These are phyloP conservation scores for Didymella lethalis DNA, from an alignment of 2,329 filamentous ascomycete species.

Conservation along the genomic window DNA sequence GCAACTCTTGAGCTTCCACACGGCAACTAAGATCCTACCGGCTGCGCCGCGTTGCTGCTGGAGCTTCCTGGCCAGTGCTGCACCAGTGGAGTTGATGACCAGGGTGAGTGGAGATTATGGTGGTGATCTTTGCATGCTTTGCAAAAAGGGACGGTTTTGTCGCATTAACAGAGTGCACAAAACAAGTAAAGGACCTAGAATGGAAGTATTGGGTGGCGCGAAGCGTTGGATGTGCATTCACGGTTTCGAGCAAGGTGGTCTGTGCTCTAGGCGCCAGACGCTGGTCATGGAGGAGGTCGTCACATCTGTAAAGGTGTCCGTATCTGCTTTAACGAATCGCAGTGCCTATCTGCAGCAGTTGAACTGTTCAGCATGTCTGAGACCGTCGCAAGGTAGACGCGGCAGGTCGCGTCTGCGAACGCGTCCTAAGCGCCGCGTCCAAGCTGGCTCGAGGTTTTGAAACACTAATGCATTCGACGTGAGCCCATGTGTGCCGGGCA, in stretches of 20 bases:
- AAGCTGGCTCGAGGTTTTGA: conserved; percentile 1
- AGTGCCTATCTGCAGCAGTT: neutral
- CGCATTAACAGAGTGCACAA: conserved; percentile 16
- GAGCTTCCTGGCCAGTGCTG: conserved; percentile 24
- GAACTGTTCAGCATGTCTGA: neutral
- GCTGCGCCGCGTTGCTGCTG: conserved; percentile 28
- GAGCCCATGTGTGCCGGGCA: neutral
- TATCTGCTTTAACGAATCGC: neutral
- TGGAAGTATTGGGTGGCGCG: conserved; percentile 19
- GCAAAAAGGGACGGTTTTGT: conserved; percentile 6
- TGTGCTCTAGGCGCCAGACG: conserved; percentile 26
- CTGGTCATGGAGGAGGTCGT: conserved; percentile 21
- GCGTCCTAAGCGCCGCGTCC: conserved; percentile 4
- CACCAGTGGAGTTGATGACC: conserved; percentile 6
- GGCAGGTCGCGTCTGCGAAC: conserved; percentile 3
- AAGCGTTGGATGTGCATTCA: conserved; percentile 26
- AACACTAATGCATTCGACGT: neutral
- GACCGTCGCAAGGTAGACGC: conserved; percentile 3
- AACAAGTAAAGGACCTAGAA: conserved; percentile 21
- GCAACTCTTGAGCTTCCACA: neutral
- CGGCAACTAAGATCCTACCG: conserved; percentile 9
- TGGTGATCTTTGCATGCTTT: neutral
- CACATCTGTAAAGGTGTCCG: conserved; percentile 12
- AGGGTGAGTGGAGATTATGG: conserved; percentile 23
- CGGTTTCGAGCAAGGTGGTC: conserved; percentile 14